Base-by-base conservation (phyloP, 306 rosid species). In the Spatholobus suberectus region DNA sequence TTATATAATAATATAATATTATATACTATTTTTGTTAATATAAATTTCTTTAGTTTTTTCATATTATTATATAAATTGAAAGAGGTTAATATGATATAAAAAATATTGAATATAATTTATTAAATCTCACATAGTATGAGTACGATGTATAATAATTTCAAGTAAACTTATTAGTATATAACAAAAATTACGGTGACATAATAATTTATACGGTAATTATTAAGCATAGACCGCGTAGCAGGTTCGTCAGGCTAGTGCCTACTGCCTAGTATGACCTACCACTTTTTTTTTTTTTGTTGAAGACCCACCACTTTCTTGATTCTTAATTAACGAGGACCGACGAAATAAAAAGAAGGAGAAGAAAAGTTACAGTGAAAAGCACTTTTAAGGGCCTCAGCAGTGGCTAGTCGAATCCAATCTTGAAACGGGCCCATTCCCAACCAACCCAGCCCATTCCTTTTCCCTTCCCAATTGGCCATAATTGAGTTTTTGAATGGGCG, bases 391-490 rank as follows among this genome's bases (percentile, higher is more conserved):
- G 81, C 84, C 81, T 61, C 21, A 57, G 52, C 23, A 29, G 17
- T 43, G 62, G 35, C 24, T 8, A 13, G 59, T 57, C 32, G 74
- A 84, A 49, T 77, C 70, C 57, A 68, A 41, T 67, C 18, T 32
- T 3, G 0, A 63, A 77, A 78, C 1, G 81, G 84, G 73, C 76
- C 84, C 81, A 71, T 70, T 35, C 15, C 35, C 9, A 51, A 10
- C 51, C 15, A 61, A 58, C 58, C 41, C 29, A 70, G 63, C 86
- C 84, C 84, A 82, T 63, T 63, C 34, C 24, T 27, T 74, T 74
- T 73, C n/a, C 65, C 59, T 73, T 69, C 78, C 41, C 41, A 57
- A 40, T 44, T 66, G 43, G 20, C 59, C 13, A 55, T 66, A 4
- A 63, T 72, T 68, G 67, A 83, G n/a, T 34, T 43, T 23, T 34